phyloP scores from a whole-genome alignment of 2,329 filamentous ascomycete genomes.

The Fusarium cyanostomum region DNA sequence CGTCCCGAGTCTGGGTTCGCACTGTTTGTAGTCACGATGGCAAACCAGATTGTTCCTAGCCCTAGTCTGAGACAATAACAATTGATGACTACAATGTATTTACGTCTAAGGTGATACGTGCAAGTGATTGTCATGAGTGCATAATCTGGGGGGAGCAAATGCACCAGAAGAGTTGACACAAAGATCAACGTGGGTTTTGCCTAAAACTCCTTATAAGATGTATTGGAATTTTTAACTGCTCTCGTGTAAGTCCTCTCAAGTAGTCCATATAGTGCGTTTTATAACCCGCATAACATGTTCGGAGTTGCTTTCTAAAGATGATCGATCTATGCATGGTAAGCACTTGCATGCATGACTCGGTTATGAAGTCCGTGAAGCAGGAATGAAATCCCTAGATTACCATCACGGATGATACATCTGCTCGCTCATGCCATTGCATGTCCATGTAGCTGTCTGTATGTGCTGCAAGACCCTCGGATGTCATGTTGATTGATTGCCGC shows the following conservation, averaged over 20 bases:
- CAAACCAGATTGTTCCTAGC: slow-evolving; percentile 32
- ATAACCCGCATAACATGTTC: neutral
- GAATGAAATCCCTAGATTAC: neutral
- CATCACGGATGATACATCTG: neutral
- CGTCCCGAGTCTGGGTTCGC: slow-evolving; percentile 15
- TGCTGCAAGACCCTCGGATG: slow-evolving; percentile 21
- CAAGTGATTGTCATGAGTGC: too few relatives aligned
- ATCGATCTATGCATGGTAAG: too few relatives aligned
- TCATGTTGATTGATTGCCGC: slow-evolving; percentile 30
- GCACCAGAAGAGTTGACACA: too few relatives aligned
- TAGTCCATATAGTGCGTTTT: too few relatives aligned
- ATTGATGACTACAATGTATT: slow-evolving; percentile 19
- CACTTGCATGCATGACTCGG: neutral
- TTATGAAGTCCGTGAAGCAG: neutral
- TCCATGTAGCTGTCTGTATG: slow-evolving; percentile 3
- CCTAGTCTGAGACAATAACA: slow-evolving; percentile 32
- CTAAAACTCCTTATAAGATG: too few relatives aligned
- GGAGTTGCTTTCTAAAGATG: slow-evolving; percentile 22
- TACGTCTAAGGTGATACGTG: neutral
- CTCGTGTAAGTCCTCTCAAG: too few relatives aligned
- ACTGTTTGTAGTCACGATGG: slow-evolving; percentile 37
- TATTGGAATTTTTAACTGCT: too few relatives aligned
- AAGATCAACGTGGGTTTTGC: too few relatives aligned
- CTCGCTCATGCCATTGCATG: neutral
- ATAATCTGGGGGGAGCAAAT: too few relatives aligned